A percentile compares a stretch with the other conserved stretches of the same genome.
Evolutionary conservation across 768 basidiomycete genomes (phyloP).

Genomic region (Mycena kentingensis): DNA sequence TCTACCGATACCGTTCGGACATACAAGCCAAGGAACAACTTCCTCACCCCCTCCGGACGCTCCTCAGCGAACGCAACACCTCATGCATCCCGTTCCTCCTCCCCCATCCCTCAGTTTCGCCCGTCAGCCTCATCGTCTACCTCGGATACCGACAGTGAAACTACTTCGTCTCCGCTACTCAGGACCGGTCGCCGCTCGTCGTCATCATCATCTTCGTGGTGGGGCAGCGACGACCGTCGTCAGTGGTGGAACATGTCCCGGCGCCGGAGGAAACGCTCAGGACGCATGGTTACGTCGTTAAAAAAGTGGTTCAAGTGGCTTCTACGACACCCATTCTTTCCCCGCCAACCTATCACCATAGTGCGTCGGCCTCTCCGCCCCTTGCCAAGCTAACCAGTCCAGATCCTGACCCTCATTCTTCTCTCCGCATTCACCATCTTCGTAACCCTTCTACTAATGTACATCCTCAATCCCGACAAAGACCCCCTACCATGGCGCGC

Average conservation of each 20-base stretch:
- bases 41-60: constrained; percentile 41
- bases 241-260: constrained; percentile 61
- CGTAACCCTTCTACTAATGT: constrained; percentile 84
- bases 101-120: constrained; percentile 60
- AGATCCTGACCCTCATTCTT: constrained; percentile 74
- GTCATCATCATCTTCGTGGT: constrained; percentile 31
- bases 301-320: constrained; percentile 58
- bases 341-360: constrained; percentile 78
- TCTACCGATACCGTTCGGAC: constrained; percentile 39
- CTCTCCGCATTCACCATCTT: constrained; percentile 80
- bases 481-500: constrained; percentile 91
- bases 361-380: constrained; percentile 46
- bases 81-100: constrained; percentile 61
- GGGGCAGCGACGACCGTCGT: constrained; percentile 48
- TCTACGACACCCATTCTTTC: constrained; percentile 74
- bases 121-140: constrained; percentile 51
- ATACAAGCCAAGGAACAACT: constrained; percentile 28
- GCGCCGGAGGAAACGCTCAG: constrained; percentile 54
- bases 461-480: constrained; percentile 95
- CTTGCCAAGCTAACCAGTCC: constrained; percentile 7
- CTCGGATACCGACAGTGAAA: constrained; percentile 67
- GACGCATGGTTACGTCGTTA: constrained; percentile 48
- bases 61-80: constrained; percentile 52
- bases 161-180: constrained; percentile 46
- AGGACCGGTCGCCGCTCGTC: constrained; percentile 31